Evolutionary conservation across 352 stramenopile genomes (phyloP).

Genomic region (Phytopythium montanum): DNA sequence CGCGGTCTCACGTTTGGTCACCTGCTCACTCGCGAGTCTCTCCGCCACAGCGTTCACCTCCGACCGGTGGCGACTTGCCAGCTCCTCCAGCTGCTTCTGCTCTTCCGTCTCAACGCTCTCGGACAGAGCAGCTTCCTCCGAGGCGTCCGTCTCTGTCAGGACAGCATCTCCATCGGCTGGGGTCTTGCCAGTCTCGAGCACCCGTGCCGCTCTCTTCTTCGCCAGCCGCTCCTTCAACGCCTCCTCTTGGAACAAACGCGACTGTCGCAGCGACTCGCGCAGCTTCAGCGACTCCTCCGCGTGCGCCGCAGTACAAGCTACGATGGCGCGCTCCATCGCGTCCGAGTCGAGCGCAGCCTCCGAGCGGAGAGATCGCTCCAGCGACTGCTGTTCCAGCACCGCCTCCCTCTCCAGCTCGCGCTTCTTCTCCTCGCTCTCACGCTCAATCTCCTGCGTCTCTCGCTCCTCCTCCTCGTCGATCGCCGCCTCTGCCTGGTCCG

Average conservation of each 20-base stretch:
- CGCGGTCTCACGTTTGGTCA: slow-evolving; percentile 7
- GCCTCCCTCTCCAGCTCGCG: slow-evolving; percentile 10
- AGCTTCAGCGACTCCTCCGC: slow-evolving; percentile 24
- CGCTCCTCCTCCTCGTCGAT: slow-evolving; percentile 27
- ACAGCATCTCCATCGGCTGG: neutral
- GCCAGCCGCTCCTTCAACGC: slow-evolving; percentile 33
- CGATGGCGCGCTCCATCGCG: slow-evolving; percentile 28
- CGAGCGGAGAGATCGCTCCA: slow-evolving; percentile 14
- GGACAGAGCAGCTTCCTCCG: slow-evolving; percentile 4
- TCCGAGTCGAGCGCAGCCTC: slow-evolving; percentile 9
- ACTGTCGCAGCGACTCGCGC: slow-evolving; percentile 21
- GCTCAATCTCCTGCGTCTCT: slow-evolving; percentile 29
- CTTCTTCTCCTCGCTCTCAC: slow-evolving; percentile 14
- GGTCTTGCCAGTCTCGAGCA: neutral
- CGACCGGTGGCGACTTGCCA: slow-evolving; percentile 1
- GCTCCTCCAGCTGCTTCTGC: slow-evolving; percentile 20
- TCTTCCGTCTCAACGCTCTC: slow-evolving; percentile 5
- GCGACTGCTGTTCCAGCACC: slow-evolving; percentile 16
- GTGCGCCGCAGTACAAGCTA: slow-evolving; percentile 22
- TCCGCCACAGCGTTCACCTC: slow-evolving; percentile 10
- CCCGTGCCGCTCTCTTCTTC: slow-evolving; percentile 23
- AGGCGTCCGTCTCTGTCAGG: neutral
- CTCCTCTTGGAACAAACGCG: slow-evolving; percentile 35
- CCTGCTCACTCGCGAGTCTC: neutral
- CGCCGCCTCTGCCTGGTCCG: slow-evolving; percentile 4